These are phyloP conservation scores for Camelina neglecta DNA, from an alignment of 345 rosid genomes.

Conservation along the genomic window DNA sequence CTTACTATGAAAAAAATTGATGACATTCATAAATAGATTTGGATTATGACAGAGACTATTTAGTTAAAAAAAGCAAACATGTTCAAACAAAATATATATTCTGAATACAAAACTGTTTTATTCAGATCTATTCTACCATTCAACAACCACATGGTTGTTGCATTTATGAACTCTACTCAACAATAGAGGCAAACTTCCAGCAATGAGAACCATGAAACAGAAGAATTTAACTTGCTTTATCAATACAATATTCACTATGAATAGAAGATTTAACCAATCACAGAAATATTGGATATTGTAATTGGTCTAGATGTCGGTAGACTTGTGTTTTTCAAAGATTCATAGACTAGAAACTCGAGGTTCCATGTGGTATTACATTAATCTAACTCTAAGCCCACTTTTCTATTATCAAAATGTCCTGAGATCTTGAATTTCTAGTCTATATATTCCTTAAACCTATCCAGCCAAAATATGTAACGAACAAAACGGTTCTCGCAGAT, in stretches of 20 bases:
- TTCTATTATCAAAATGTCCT: too few relatives aligned
- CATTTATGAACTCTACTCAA: slow-evolving; percentile 44
- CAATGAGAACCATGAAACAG: slow-evolving; percentile 20
- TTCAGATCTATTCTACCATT: slow-evolving; percentile 38
- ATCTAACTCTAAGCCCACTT: too few relatives aligned
- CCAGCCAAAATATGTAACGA: slow-evolving; percentile 12
- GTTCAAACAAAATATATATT: slow-evolving; percentile 37
- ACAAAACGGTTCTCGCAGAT: slow-evolving; percentile 11
- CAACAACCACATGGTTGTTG: slow-evolving; percentile 44
- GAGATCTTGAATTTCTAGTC: too few relatives aligned
- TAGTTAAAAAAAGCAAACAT: slow-evolving; percentile 25
- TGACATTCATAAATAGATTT: slow-evolving; percentile 29
- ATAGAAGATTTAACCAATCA: slow-evolving; percentile 26
- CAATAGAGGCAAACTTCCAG: slow-evolving; percentile 16
- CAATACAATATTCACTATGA: slow-evolving; percentile 22
- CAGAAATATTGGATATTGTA: slow-evolving; percentile 15
- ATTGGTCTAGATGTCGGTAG: slow-evolving; percentile 25
- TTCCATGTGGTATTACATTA: too few relatives aligned
- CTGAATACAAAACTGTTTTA: not conserved
- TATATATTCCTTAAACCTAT: slow-evolving; percentile 7
- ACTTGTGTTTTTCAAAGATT: slow-evolving; percentile 25
- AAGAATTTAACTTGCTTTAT: slow-evolving; percentile 11
- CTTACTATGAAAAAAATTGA: slow-evolving; percentile 25
- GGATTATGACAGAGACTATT: slow-evolving; percentile 22
- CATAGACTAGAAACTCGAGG: too few relatives aligned